These are phyloP conservation scores for Epichloe hybrida DNA, from an alignment of 2,329 filamentous ascomycete species.

Conservation along the genomic window DNA sequence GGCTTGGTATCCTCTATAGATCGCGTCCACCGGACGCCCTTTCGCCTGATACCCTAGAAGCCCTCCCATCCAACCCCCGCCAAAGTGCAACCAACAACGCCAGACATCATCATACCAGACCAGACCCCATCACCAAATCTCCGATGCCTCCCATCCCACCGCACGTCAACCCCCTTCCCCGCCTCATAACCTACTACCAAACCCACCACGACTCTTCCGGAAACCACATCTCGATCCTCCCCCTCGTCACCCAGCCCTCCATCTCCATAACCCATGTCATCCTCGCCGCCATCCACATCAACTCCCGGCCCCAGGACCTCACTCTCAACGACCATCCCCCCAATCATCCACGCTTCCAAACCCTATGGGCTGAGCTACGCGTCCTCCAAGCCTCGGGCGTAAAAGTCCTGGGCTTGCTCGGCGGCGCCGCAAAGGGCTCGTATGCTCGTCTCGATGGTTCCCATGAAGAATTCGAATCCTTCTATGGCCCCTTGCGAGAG, in stretches of 20 bases:
- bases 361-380: conserved; percentile 66
- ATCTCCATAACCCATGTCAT: conserved; percentile 65
- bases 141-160: conserved; percentile 20
- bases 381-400: conserved; percentile 60
- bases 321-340: conserved; percentile 74
- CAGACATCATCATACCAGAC: no score
- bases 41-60: no score
- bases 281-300: conserved; percentile 75
- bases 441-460: conserved; percentile 45
- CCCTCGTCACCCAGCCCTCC: conserved; percentile 32
- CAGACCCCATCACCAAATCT: conserved; percentile 9
- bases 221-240: conserved; percentile 37
- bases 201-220: conserved; percentile 35
- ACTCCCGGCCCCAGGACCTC: conserved; percentile 49
- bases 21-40: no score
- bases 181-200: conserved; percentile 40
- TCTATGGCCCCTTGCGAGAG: conserved; percentile 55
- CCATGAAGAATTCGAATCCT: conserved; percentile 51
- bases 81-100: no score
- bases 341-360: conserved; percentile 49
- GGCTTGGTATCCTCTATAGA: no score
- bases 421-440: conserved; percentile 67
- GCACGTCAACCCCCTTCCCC: conserved; percentile 22
- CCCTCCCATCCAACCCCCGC: no score
- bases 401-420: conserved; percentile 75